Conservation (phyloP, 108 stramenopile species). For the Tribonema minus region DNA sequence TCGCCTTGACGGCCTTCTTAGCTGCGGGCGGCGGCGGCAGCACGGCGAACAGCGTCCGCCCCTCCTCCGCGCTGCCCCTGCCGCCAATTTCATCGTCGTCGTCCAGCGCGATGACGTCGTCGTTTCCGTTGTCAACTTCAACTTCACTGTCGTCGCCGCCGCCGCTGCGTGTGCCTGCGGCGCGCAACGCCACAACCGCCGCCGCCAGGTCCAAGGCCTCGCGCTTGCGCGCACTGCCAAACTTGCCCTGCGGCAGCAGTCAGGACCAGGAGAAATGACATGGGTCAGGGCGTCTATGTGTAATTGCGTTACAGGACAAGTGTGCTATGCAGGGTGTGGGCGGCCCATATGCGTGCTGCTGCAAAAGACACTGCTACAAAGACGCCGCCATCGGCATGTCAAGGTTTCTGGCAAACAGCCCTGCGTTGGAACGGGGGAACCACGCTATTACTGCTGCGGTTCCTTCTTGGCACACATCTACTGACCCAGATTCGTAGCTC, state of each 20-base stretch:
- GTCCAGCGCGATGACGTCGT: neutral
- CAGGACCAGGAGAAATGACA: neutral
- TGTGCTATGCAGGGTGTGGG: neutral
- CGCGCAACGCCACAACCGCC: neutral
- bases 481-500: too few species aligned
- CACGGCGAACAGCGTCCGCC: neutral
- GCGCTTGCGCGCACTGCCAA: too few species aligned
- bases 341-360: neutral
- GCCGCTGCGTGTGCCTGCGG: neutral
- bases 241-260: neutral
- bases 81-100: neutral
- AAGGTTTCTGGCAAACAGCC: too few species aligned
- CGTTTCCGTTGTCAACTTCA: neutral
- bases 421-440: too few species aligned
- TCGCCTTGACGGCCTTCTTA: slow-evolving; percentile 5
- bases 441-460: too few species aligned
- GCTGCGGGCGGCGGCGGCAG: neutral
- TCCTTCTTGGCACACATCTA: too few species aligned
- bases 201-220: neutral
- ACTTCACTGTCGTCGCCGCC: neutral
- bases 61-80: neutral
- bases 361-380: neutral
- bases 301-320: neutral
- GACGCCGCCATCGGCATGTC: neutral
- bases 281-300: neutral